Conservation (phyloP, 2,329 filamentous ascomycete species). For the Aspergillus ustus region DNA sequence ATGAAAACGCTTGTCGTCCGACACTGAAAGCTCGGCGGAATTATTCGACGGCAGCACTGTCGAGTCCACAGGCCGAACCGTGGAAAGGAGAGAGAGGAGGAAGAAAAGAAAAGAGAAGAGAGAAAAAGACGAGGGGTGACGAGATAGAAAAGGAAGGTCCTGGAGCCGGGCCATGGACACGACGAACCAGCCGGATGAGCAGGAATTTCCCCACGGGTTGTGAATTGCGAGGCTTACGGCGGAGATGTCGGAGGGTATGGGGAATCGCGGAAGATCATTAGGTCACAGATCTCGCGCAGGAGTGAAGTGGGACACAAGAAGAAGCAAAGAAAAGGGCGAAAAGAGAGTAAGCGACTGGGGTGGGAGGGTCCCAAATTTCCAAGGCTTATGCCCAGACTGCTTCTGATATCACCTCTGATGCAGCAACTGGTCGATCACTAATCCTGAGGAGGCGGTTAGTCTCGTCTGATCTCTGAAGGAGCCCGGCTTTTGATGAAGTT, state of each 20-base stretch:
- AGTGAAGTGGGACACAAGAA: constrained; percentile 17
- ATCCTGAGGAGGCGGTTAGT: background rate
- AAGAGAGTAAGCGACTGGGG: background rate
- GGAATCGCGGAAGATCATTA: constrained; percentile 26
- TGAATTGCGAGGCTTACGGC: constrained; percentile 29
- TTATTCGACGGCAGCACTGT: constrained; percentile 37
- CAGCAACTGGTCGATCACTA: constrained; percentile 10
- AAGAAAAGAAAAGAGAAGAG: constrained; percentile 16
- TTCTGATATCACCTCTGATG: constrained; percentile 9
- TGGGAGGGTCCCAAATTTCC: background rate
- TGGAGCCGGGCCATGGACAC: constrained; percentile 18
- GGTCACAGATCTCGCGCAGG: constrained; percentile 20
- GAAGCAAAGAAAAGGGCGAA: constrained; percentile 18
- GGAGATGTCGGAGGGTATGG: constrained; percentile 28
- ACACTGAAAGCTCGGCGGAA: constrained; percentile 30
- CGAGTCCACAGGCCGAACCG: constrained; percentile 24
- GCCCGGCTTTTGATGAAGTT: background rate
- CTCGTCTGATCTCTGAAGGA: constrained; percentile 2
- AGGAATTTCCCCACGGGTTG: constrained; percentile 27
- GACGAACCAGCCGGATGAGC: constrained; percentile 22
- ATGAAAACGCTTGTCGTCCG: constrained; percentile 27
- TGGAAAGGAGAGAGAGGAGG: constrained; percentile 22
- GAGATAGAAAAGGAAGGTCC: constrained; percentile 20
- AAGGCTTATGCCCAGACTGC: constrained; percentile 9
- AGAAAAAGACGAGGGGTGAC: constrained; percentile 13